These are phyloP conservation scores for Buddleja alternifolia DNA, from an alignment of 257 asterid species.

Conservation along the genomic window DNA sequence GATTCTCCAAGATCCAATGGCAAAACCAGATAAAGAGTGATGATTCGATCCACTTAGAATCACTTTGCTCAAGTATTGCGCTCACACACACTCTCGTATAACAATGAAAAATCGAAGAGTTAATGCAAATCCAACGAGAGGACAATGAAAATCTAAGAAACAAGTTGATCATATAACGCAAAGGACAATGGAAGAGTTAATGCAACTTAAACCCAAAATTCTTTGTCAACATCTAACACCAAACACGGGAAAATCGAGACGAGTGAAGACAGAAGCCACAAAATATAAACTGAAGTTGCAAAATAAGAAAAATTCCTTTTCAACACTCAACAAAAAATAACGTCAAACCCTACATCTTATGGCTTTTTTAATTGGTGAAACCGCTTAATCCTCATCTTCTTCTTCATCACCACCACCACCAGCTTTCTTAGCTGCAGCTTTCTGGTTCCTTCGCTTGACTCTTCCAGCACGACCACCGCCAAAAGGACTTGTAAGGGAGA, in stretches of 20 bases:
- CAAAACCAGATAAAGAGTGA: too few relatives aligned
- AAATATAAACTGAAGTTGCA: neutral
- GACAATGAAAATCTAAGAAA: too few relatives aligned
- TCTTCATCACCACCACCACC: conserved; percentile 46
- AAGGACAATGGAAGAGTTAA: too few relatives aligned
- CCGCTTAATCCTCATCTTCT: conserved; percentile 40
- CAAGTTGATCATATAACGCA: too few relatives aligned
- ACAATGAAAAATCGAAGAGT: too few relatives aligned
- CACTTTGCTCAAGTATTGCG: too few relatives aligned
- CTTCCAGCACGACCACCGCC: conserved; percentile 50
- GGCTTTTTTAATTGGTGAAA: neutral
- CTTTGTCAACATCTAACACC: neutral
- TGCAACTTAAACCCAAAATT: conserved; percentile 19
- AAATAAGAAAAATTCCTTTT: neutral
- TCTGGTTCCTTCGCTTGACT: conserved; percentile 48
- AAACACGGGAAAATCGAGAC: neutral
- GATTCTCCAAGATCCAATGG: too few relatives aligned
- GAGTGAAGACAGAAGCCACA: neutral
- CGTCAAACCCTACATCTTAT: neutral
- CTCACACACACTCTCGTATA: too few relatives aligned
- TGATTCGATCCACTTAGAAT: too few relatives aligned
- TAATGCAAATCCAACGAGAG: too few relatives aligned
- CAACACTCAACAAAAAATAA: conserved; percentile 4
- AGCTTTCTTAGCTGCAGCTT: conserved; percentile 46
- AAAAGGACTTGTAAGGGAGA: conserved; percentile 43